Evolutionary conservation across 75 land plant species (phyloP), one percentile per base, ranked within the genome.

Genomic region (Cryptomeria japonica): DNA sequence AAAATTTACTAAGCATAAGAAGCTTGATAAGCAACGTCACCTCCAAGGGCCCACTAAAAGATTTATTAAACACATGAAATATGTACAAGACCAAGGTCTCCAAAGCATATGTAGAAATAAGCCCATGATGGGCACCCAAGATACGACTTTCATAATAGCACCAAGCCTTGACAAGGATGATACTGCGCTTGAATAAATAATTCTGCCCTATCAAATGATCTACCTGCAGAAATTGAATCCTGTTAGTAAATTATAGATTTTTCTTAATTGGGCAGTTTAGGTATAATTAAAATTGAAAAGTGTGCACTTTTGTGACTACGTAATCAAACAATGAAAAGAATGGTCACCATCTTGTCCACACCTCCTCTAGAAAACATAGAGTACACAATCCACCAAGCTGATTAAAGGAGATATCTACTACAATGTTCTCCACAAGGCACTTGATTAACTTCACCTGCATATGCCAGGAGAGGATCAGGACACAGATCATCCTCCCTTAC

Each of bases 101-200:
- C 92, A 98, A 86, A 64, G 99, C 99, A 94, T 98, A 98, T 46
- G 99, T 97, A 14, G 99, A 98, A 41, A 98, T 98, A 75, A 98
- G 95, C 42, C 97, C 99, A 92, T 96, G 97, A 85, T 96, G 96
- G 87, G 99, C 99, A 86, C 99, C 99, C 87, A 98, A 84, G 84
- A 98, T 94, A 5, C 99, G 99, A 86, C 99, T 98, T 90, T 98
- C 99, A 91, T 98, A 98, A 64, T 98, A 98, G 85, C 99, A 98
- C 99, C 99, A 98, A 5, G 99, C 99, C 90, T 98, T 98, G 13
- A 98, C 96, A 87, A 98, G 90, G 91, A 98, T 98, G 80, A 98
- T 93, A 86, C 99, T 98, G 49, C 99, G 94, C 92, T 98, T 98
- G 96, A 98, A 98, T 53, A 98, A 90, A 88, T 98, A 97, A 84